phyloP scores from a whole-genome alignment of 2,329 filamentous ascomycete genomes.

The Lasiodiplodia gonubiensis region DNA sequence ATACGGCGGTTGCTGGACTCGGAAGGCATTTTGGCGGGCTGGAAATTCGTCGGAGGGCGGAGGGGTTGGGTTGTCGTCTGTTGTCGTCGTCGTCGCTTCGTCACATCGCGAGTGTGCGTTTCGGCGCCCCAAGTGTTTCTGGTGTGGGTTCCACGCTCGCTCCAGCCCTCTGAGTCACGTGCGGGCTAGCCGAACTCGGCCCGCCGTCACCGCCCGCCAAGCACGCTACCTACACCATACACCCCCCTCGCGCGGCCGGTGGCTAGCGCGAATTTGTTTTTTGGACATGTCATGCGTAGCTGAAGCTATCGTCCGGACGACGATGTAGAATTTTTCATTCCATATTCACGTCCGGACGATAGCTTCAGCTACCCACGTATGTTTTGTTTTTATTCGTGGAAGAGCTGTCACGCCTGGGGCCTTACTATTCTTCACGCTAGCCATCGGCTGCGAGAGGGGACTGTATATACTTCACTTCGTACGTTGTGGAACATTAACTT shows the following conservation, averaged over 20 bases:
- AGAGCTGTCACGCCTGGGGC: no score
- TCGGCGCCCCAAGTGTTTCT: constrained; percentile 16
- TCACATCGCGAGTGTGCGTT: constrained; percentile 27
- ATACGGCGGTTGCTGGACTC: constrained; percentile 88
- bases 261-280: no score
- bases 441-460: no score
- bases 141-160: constrained; percentile 22
- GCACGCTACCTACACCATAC: not conserved
- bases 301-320: no score
- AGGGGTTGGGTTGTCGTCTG: constrained; percentile 8
- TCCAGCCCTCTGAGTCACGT: constrained; percentile 2
- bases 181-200: not conserved
- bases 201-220: not conserved
- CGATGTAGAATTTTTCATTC: no score
- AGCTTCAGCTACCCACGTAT: no score
- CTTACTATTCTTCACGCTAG: no score
- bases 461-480: no score
- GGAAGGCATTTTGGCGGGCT: constrained; percentile 79
- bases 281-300: no score
- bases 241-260: no score
- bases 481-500: not conserved
- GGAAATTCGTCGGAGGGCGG: constrained; percentile 30
- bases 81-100: constrained; percentile 28
- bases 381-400: no score
- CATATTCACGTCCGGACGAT: no score